These are phyloP conservation scores for Salicornia ramosissima DNA, from an alignment of 148 eudicot species.

Conservation along the genomic window DNA sequence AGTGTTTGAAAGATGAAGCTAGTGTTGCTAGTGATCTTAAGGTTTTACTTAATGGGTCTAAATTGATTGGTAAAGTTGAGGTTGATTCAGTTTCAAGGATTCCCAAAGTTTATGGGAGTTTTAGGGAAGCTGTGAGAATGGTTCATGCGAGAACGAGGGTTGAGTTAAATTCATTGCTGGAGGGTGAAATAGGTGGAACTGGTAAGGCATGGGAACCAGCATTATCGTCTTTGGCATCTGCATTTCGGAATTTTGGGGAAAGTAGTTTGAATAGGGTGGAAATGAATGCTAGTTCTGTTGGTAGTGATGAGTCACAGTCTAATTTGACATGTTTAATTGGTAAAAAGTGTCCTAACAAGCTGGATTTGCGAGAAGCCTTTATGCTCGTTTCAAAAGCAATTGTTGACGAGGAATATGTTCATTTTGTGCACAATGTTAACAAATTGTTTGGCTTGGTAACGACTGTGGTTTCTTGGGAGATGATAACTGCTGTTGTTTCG, in stretches of 20 bases:
- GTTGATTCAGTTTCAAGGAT: conserved; percentile 38
- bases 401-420: conserved; percentile 34
- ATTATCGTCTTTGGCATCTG: conserved; percentile 26
- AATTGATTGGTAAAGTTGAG: conserved; percentile 49
- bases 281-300: conserved; percentile 30
- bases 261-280: conserved; percentile 43
- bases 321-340: conserved; percentile 33
- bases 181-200: conserved; percentile 22
- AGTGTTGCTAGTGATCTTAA: conserved; percentile 71
- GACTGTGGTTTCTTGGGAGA: conserved; percentile 59
- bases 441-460: conserved; percentile 40
- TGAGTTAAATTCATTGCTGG: conserved; percentile 45
- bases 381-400: conserved; percentile 32
- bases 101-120: conserved; percentile 50
- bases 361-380: conserved; percentile 29
- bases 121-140: conserved; percentile 47
- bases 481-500: conserved; percentile 38
- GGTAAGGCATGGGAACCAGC: conserved; percentile 31
- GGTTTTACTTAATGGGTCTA: conserved; percentile 78
- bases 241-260: conserved; percentile 44
- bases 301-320: conserved; percentile 26
- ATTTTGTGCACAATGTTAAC: conserved; percentile 45
- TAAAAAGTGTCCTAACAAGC: conserved; percentile 34
- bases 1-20: conserved; percentile 59
- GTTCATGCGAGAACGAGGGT: conserved; percentile 54